Conservation (phyloP, 164 flowering plant genomes). For the Liriodendron chinense region DNA sequence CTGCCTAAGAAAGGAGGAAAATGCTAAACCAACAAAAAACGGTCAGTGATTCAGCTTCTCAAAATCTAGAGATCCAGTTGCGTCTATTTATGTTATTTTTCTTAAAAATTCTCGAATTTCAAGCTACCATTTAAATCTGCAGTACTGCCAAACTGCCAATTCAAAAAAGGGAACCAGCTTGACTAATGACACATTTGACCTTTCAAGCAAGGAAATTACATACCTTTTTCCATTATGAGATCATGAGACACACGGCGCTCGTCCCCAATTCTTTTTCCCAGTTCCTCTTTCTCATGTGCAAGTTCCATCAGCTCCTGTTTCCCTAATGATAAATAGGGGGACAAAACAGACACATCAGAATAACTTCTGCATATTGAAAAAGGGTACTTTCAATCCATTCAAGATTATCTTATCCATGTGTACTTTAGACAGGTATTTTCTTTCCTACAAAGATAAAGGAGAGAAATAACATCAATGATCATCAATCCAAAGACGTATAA, state of each 20-base stretch:
- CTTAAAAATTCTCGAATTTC: neutral
- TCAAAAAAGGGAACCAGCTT: neutral
- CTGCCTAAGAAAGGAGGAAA: neutral
- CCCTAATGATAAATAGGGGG: slow-evolving; percentile 35
- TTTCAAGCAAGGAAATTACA: neutral
- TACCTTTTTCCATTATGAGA: slow-evolving; percentile 76
- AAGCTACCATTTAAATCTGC: neutral
- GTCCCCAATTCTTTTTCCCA: slow-evolving; percentile 39
- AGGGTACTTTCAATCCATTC: neutral
- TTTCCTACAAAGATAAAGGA: neutral
- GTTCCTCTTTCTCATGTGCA: slow-evolving; percentile 48
- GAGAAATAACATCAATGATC: neutral
- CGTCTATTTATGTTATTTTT: neutral
- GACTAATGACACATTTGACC: neutral
- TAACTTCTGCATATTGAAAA: neutral
- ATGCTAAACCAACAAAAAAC: neutral
- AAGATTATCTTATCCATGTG: neutral
- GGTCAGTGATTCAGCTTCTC: neutral
- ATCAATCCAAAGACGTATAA: neutral
- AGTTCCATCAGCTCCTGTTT: slow-evolving; percentile 62
- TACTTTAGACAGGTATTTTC: neutral
- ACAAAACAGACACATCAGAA: neutral
- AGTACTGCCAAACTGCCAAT: neutral
- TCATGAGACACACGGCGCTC: slow-evolving; percentile 37
- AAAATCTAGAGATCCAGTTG: neutral